Conservation (phyloP, 2,329 filamentous ascomycete genomes). For the Paracamarosporium sp. region DNA sequence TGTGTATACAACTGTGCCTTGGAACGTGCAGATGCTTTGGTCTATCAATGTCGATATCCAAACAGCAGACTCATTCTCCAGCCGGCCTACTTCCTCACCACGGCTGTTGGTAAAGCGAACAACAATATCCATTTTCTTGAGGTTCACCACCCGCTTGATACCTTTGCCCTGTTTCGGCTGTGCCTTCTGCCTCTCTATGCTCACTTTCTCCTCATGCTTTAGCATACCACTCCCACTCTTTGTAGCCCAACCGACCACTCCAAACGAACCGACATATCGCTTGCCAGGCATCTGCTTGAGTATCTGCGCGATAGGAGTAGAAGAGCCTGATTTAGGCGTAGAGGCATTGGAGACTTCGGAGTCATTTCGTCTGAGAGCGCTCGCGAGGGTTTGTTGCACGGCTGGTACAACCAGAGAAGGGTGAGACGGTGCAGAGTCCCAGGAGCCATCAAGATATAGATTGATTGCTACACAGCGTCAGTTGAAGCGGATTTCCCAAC, state of each 20-base stretch:
- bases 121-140: conserved; percentile 80
- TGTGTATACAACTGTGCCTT: conserved; percentile 86
- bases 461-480: conserved; percentile 60
- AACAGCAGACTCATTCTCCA: conserved; percentile 84
- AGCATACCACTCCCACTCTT: conserved; percentile 78
- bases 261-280: conserved; percentile 90
- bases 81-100: conserved; percentile 83
- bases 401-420: conserved; percentile 20
- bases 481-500: neutral
- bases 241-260: conserved; percentile 90
- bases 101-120: conserved; percentile 85
- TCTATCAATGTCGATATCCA: conserved; percentile 95
- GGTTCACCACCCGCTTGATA: conserved; percentile 56
- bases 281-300: conserved; percentile 58
- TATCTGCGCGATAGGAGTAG: conserved; percentile 22
- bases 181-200: conserved; percentile 84
- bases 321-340: conserved; percentile 27
- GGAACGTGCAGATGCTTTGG: conserved; percentile 85
- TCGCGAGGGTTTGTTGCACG: conserved; percentile 31
- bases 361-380: conserved; percentile 31
- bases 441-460: conserved; percentile 69
- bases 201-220: conserved; percentile 81
- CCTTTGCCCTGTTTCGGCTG: conserved; percentile 58
- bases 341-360: conserved; percentile 30
- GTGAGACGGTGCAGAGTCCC: conserved; percentile 50